phyloP scores from a whole-genome alignment of 1,284 basidiomycete species.

The Ustanciosporium gigantosporum region DNA sequence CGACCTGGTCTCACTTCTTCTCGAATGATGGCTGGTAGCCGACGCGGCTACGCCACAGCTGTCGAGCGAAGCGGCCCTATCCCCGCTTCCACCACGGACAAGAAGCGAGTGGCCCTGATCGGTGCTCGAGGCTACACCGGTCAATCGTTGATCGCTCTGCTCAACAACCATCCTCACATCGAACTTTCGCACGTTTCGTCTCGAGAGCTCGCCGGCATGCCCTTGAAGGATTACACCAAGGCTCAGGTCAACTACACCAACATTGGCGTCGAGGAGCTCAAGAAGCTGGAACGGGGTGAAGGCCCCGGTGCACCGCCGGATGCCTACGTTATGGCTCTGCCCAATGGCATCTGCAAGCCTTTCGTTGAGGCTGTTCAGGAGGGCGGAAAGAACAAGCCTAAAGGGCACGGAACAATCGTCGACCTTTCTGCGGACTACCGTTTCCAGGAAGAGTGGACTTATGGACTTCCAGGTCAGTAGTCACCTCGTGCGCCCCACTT shows the following conservation, averaged over 20 bases:
- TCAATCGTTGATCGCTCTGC: conserved; percentile 81
- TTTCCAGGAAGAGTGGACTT: conserved; percentile 93
- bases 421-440: conserved; percentile 94
- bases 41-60: conserved; percentile 64
- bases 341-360: conserved; percentile 94
- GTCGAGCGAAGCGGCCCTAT: conserved; percentile 62
- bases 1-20: conserved; percentile 64
- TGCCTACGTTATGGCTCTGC: conserved; percentile 80
- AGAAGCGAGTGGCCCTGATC: conserved; percentile 89
- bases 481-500: not conserved
- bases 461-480: conserved; percentile 94
- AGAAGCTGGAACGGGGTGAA: conserved; percentile 55
- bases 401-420: conserved; percentile 72
- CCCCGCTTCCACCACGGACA: conserved; percentile 67
- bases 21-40: conserved; percentile 38
- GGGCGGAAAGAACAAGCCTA: conserved; percentile 66
- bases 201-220: conserved; percentile 83
- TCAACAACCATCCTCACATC: conserved; percentile 83
- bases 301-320: conserved; percentile 57
- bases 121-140: conserved; percentile 96
- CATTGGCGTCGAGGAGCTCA: conserved; percentile 56
- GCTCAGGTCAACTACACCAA: conserved; percentile 66
- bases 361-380: conserved; percentile 95
- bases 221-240: conserved; percentile 83
- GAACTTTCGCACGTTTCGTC: conserved; percentile 93